A percentile compares a stretch with the other conserved stretches of the same genome.
phyloP scores from a whole-genome alignment of 2,329 filamentous ascomycete genomes.

The Sclerotinia glacialis region DNA sequence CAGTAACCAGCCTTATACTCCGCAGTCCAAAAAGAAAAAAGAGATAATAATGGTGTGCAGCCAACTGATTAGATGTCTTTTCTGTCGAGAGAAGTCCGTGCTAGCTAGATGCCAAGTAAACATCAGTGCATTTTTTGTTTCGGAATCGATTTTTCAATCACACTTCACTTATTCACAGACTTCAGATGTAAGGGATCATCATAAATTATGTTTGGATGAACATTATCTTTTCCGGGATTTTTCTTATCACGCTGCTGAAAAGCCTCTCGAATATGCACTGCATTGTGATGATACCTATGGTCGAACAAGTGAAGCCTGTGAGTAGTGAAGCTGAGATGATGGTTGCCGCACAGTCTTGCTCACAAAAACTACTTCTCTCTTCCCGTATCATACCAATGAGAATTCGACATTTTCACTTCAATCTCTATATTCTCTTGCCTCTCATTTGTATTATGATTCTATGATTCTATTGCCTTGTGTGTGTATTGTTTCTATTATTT shows the following conservation, averaged over 20 bases:
- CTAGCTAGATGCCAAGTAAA: neutral
- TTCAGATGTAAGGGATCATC: neutral
- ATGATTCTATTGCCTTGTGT: neutral
- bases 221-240: neutral
- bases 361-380: neutral
- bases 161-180: constrained; percentile 2
- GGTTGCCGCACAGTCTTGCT: constrained; percentile 12
- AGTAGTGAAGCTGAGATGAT: constrained; percentile 1
- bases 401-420: neutral
- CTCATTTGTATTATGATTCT: neutral
- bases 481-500: neutral
- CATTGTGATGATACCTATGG: constrained; percentile 8
- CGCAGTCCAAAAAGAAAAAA: neutral
- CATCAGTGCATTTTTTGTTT: constrained; percentile 18
- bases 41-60: neutral
- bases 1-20: neutral
- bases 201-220: neutral
- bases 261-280: neutral
- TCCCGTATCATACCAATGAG: neutral
- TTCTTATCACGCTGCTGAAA: neutral
- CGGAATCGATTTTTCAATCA: constrained; percentile 4
- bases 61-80: neutral
- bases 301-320: constrained; percentile 18
- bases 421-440: neutral
- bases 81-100: neutral